phyloP scores from a whole-genome alignment of 805 yeast genomes.

The Metschnikowia picachoensis region DNA sequence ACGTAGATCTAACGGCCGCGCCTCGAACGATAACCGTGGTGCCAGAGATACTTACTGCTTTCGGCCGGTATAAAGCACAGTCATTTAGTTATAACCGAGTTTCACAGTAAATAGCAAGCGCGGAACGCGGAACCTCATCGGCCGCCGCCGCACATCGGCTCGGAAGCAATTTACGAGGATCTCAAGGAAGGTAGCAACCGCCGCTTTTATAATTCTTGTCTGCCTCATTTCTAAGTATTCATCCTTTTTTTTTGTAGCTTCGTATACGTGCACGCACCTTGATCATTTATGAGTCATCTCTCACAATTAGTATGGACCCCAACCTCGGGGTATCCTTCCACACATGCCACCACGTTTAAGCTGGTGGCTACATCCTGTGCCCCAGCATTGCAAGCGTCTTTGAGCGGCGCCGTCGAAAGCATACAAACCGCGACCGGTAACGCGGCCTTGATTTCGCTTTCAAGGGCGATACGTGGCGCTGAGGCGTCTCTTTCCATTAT shows the following conservation, averaged over 20 bases:
- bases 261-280: neutral
- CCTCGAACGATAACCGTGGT: too few species aligned
- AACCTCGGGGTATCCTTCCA: slow-evolving; percentile 14
- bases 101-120: too few species aligned
- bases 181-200: too few species aligned
- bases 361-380: slow-evolving; percentile 24
- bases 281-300: neutral
- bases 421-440: slow-evolving; percentile 22
- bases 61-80: too few species aligned
- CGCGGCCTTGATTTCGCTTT: slow-evolving; percentile 19
- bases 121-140: too few species aligned
- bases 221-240: neutral
- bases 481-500: slow-evolving; percentile 35
- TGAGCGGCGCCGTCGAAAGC: slow-evolving; percentile 10
- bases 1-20: too few species aligned
- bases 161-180: too few species aligned
- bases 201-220: too few species aligned
- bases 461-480: slow-evolving; percentile 31
- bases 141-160: too few species aligned
- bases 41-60: too few species aligned
- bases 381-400: slow-evolving; percentile 19
- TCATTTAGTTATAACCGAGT: too few species aligned
- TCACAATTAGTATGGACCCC: slow-evolving; percentile 13
- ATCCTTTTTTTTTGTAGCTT: neutral
- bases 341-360: slow-evolving; percentile 29